phyloP scores from a whole-genome alignment of 1,284 basidiomycete genomes.

The Acaromyces ingoldii region DNA sequence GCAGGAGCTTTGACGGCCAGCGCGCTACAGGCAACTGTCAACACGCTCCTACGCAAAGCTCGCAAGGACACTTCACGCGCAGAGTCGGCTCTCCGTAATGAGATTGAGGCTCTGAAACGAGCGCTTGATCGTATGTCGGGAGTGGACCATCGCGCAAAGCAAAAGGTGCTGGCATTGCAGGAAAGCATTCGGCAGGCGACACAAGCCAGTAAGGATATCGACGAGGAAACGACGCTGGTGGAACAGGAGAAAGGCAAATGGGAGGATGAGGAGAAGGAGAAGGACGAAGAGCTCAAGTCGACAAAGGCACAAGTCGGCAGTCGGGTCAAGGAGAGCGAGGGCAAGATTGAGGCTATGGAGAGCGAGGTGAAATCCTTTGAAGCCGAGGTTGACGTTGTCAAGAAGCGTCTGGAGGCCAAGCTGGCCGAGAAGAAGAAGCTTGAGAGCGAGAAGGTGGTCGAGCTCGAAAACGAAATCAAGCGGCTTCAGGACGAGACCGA shows the following conservation, averaged over 20 bases:
- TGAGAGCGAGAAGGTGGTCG: background rate
- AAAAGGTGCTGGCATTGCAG: conserved; percentile 39
- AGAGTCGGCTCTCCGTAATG: conserved; percentile 27
- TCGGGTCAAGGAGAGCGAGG: too few species aligned
- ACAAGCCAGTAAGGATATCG: conserved; percentile 26
- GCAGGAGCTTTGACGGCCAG: background rate
- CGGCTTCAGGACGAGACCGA: background rate
- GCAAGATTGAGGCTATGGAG: too few species aligned
- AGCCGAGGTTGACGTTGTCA: too few species aligned
- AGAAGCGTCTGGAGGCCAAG: too few species aligned
- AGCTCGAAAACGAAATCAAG: background rate
- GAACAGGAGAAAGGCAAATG: too few species aligned
- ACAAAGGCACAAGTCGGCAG: too few species aligned
- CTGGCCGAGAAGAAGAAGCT: too few species aligned
- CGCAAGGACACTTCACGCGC: conserved; percentile 34
- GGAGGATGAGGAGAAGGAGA: too few species aligned
- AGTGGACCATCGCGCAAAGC: conserved; percentile 34
- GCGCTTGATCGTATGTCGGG: conserved; percentile 32
- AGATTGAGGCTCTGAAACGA: conserved; percentile 40
- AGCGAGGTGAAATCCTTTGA: too few species aligned
- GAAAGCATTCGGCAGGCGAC: conserved; percentile 41
- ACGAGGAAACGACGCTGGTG: conserved; percentile 31
- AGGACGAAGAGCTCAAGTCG: too few species aligned
- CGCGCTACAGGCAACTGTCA: conserved; percentile 21
- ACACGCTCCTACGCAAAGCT: conserved; percentile 30